Base-by-base conservation (phyloP, 2,329 filamentous ascomycete genomes). In the Colletotrichum tofieldiae region DNA sequence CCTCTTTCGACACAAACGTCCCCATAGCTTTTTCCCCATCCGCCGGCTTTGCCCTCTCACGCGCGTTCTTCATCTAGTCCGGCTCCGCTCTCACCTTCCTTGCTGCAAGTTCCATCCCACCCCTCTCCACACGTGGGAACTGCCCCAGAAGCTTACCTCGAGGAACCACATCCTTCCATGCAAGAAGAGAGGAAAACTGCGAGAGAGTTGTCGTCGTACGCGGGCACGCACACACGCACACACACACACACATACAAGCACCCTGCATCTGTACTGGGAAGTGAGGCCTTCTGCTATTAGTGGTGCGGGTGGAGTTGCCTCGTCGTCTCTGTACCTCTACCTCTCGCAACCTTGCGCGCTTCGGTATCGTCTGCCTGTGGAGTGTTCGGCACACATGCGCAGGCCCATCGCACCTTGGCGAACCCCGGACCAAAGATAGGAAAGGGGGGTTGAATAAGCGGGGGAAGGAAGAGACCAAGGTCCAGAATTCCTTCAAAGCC, bases 61-160 rank as follows among this genome's bases (percentile, higher is more conserved):
- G 26, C 23, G 7, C 56, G 23, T 43, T 43, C 39, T n/a, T 11
- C 20, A 23, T 51, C 43, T 26, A 6, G 32, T 16, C 39, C 59
- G 14, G 43, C 45, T 62, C 59, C 45, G 45, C 43, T 23, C 16
- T 43, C 54, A 52, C 37, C 32, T 39, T 43, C 26, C 35, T 39
- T 32, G 35, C 55, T 26, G 12, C 2, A 26, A n/a, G 49, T 29
- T 37, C 45, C n/a, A 43, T 32, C 32, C 9, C 37, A 54, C 51
- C 59, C 69, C 59, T 55, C 43, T 59, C 65, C 52, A 68, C 59
- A 60, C 45, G 59, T 68, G 52, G 52, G 59, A 72, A 72, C 69
- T 32, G 45, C 35, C 58, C 69, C 59, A 72, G 58, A 72, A 72
- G 69, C 69, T 68, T 72, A 72, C 69, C 65, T 69, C 32, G 45